Base-by-base conservation (phyloP, 176 grass and related monocot genomes). In the Alloteropsis semialata region DNA sequence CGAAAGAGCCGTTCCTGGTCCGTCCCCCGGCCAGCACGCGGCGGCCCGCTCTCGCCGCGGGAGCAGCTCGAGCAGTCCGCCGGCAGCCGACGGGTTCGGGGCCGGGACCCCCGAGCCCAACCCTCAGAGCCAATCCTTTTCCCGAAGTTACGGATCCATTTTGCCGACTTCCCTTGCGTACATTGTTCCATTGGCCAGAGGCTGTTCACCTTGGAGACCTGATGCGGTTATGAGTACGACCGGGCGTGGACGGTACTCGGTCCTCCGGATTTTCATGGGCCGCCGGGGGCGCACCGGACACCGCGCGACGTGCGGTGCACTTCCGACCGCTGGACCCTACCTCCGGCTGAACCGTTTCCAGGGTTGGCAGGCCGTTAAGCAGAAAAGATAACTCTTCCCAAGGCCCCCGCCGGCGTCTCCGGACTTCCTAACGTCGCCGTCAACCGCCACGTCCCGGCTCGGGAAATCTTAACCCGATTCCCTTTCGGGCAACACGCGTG, bases 341-440 rank as follows among this genome's bases (percentile, higher is more conserved):
- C 91, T 93, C 84, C 85, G 85, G 85, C 76, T 90, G 84, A 90
- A 82, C 87, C 81, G 81, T 82, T 94, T 94, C 91, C 82, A 94
- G 88, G 91, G 91, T 90, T 75, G 88, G 85, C 82, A 21, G 88
- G 91, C 88, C 78, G 78, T 93, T 93, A 88, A 93, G 85, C 73
- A 86, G 88, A 93, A 93, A 90, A 93, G 88, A 93, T 93, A 93
- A 93, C 91, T 93, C 85, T 93, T 90, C 88, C 78, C 91, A 78
- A 72, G 88, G 88, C 88, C 87, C 88, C 88, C 88, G 85, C 88
- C 81, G 77, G 72, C 72, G 82, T 90, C 91, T 90, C 85, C 85
- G 82, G 91, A 93, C 81, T 85, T 82, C 84, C 84, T 87, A 85
- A 88, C 91, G 84, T 90, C 67, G 66, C 81, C 87, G 84, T 92